Conservation (phyloP, 208 protist species). For the Trichomonas gallinae region DNA sequence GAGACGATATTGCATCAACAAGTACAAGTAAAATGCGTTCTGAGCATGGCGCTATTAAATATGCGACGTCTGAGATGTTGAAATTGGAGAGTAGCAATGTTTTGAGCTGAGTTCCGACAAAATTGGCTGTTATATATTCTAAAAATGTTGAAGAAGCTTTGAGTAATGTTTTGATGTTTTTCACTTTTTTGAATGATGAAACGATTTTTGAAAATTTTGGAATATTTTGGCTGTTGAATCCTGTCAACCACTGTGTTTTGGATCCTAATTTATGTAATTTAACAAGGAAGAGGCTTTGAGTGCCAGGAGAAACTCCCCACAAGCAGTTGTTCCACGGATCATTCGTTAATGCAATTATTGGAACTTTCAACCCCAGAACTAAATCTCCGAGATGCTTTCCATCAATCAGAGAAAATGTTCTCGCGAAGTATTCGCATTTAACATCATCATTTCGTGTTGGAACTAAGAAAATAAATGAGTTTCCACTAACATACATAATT, state of each 20-base stretch:
- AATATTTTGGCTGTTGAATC: neutral
- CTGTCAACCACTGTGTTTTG: neutral
- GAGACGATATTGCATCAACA: neutral
- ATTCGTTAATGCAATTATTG: neutral
- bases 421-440: neutral
- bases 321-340: conserved; percentile 10
- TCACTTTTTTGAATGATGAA: neutral
- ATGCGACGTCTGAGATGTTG: neutral
- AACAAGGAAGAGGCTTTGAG: neutral
- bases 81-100: neutral
- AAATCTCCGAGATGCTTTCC: neutral
- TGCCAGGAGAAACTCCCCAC: neutral
- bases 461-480: neutral
- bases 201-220: neutral
- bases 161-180: neutral
- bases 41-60: neutral
- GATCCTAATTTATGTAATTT: neutral
- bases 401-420: neutral
- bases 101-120: neutral
- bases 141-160: neutral
- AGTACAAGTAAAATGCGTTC: neutral
- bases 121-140: neutral
- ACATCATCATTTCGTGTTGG: neutral
- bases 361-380: neutral
- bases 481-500: neutral